Evolutionary conservation across 2,329 filamentous ascomycete genomes (phyloP).

Genomic region (Aschersonia sp.): DNA sequence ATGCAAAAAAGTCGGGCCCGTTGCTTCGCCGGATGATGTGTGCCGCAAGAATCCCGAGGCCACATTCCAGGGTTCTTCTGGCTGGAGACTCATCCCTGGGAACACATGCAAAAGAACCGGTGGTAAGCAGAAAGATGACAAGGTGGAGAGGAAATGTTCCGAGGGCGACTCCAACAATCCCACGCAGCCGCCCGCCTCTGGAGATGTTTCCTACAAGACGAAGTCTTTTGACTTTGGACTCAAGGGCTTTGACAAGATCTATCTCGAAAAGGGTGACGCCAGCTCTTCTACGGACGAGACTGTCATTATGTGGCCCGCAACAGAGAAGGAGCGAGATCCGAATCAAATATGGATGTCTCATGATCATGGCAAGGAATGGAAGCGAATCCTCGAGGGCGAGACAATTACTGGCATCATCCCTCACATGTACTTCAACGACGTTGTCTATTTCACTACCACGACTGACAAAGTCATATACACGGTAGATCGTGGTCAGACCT

Average conservation of each 20-base stretch:
- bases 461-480: constrained; percentile 60
- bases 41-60: constrained; percentile 54
- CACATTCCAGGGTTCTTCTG: constrained; percentile 72
- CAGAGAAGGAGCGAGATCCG: constrained; percentile 23
- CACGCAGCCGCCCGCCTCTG: constrained; percentile 38
- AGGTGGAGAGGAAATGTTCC: constrained; percentile 62
- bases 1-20: constrained; percentile 49
- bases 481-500: constrained; percentile 58
- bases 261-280: constrained; percentile 62
- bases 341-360: constrained; percentile 57
- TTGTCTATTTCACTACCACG: constrained; percentile 72
- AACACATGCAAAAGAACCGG: constrained; percentile 51
- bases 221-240: constrained; percentile 47
- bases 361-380: constrained; percentile 84
- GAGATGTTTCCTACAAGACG: constrained; percentile 48
- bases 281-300: constrained; percentile 58
- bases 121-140: constrained; percentile 53
- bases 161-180: constrained; percentile 34
- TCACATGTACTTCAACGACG: constrained; percentile 69
- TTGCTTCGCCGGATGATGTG: constrained; percentile 53
- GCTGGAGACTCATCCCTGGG: constrained; percentile 82
- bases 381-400: constrained; percentile 52
- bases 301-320: constrained; percentile 39
- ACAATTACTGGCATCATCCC: constrained; percentile 58
- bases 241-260: constrained; percentile 42